Evolutionary conservation across 768 basidiomycete species (phyloP).

Genomic region (Lyophyllum shimeji): DNA sequence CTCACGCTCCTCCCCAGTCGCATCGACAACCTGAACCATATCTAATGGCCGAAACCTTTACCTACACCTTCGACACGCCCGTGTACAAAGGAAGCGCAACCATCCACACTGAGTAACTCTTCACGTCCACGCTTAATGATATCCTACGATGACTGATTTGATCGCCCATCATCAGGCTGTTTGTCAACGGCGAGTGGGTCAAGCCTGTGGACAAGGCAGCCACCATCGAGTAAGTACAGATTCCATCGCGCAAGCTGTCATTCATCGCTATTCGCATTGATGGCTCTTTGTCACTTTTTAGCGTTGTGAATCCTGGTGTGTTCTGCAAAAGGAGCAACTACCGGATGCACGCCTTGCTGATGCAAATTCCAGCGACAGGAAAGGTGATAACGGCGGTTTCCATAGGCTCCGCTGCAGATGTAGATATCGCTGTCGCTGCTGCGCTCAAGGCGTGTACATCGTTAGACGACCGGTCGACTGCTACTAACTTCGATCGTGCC

Average conservation of each 20-base stretch:
- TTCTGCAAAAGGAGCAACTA: neutral
- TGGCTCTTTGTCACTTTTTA: neutral
- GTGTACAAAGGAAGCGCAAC: neutral
- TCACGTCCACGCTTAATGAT: neutral
- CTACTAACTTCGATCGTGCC: neutral
- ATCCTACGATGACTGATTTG: neutral
- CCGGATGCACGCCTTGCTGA: neutral
- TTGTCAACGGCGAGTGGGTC: neutral
- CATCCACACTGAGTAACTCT: neutral
- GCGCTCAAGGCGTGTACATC: slow-evolving; percentile 40
- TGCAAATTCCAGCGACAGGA: slow-evolving; percentile 49
- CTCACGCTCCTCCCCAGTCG: too few species aligned
- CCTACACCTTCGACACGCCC: neutral
- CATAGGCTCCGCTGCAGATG: slow-evolving; percentile 57
- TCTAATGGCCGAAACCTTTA: neutral
- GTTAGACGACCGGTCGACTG: neutral
- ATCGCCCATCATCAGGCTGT: neutral
- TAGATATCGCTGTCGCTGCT: slow-evolving; percentile 69
- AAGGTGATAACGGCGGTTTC: slow-evolving; percentile 55
- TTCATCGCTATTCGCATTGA: neutral
- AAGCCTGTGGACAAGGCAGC: neutral
- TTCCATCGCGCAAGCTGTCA: neutral
- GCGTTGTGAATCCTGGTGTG: neutral
- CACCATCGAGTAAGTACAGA: neutral
- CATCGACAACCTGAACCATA: too few species aligned